Conservation (phyloP, 2,329 filamentous ascomycete species). For the Penicillium sp. region DNA sequence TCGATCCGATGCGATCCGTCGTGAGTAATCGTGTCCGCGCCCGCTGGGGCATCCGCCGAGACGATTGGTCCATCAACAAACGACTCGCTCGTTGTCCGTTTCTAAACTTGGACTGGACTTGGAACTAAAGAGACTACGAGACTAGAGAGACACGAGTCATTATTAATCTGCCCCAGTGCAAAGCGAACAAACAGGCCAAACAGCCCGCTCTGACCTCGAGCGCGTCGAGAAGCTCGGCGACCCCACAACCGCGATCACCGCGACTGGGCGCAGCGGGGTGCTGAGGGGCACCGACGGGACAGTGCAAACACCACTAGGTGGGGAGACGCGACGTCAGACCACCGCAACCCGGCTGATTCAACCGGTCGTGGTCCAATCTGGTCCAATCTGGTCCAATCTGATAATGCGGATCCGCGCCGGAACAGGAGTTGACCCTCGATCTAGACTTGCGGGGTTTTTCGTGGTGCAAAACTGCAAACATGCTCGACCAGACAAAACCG, state of each 20-base stretch:
- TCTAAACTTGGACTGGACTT: not conserved
- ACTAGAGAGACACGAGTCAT: not conserved
- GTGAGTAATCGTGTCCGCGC: not conserved
- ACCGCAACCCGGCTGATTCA: constrained; percentile 15
- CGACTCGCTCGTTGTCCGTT: constrained; percentile 1
- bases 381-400: constrained; percentile 22
- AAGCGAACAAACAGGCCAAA: constrained; percentile 22
- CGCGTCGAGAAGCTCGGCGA: constrained; percentile 8
- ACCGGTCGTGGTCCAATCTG: constrained; percentile 10
- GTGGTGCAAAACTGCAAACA: constrained; percentile 32
- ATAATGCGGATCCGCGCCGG: constrained; percentile 13
- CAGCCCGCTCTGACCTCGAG: constrained; percentile 25
- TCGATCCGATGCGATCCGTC: not conserved
- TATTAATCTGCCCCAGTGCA: constrained; percentile 7
- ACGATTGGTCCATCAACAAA: not conserved
- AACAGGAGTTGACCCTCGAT: constrained; percentile 14
- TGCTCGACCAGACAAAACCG: constrained; percentile 21
- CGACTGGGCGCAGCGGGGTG: not conserved
- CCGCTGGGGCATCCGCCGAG: not conserved
- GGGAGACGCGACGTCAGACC: constrained; percentile 22
- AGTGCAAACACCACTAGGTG: constrained; percentile 22
- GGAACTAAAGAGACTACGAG: constrained; percentile 2
- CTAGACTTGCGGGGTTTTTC: constrained; percentile 30
- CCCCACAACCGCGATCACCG: constrained; percentile 18
- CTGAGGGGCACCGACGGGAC: not conserved